A percentile compares a stretch with the other conserved stretches of the same genome.
phyloP scores from a whole-genome alignment of 192 early-diverging fungal species.

The Coemansia sp. region DNA sequence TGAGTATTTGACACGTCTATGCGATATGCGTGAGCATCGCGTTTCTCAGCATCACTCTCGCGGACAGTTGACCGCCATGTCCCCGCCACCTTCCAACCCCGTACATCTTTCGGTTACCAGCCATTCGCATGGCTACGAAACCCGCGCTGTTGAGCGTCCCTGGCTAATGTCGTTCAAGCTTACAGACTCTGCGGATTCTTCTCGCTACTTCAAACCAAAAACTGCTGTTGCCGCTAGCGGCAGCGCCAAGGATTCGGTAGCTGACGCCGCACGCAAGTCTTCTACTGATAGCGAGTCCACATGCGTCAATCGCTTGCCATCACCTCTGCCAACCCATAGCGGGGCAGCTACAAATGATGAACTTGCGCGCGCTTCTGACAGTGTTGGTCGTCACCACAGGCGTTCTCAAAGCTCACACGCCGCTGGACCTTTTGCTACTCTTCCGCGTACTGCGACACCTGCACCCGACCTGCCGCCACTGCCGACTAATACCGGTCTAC shows the following conservation, averaged over 20 bases:
- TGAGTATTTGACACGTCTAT: constrained; percentile 37
- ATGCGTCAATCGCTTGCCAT: constrained; percentile 25
- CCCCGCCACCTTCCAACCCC: constrained; percentile 5
- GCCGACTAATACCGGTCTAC: constrained; percentile 10
- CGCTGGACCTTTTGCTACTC: constrained; percentile 1
- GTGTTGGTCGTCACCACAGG: constrained; percentile 8
- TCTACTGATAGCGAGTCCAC: constrained; percentile 45
- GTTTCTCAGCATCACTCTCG: neutral
- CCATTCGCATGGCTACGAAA: constrained; percentile 16
- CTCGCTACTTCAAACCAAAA: constrained; percentile 29
- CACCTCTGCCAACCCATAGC: constrained; percentile 9
- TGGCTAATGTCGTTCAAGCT: constrained; percentile 50
- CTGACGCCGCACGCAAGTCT: constrained; percentile 28
- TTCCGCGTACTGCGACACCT: neutral
- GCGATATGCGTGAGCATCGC: constrained; percentile 47
- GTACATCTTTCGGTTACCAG: constrained; percentile 9
- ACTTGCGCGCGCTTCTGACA: neutral
- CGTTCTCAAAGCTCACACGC: constrained; percentile 23
- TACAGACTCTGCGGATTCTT: constrained; percentile 26
- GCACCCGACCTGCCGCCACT: constrained; percentile 23
- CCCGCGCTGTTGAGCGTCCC: constrained; percentile 28
- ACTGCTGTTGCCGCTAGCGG: neutral
- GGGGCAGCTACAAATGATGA: neutral
- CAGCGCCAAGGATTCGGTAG: constrained; percentile 18
- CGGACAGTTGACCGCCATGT: constrained; percentile 7